Base-by-base conservation (phyloP, 768 basidiomycete genomes). In the Lentinus tigrinus region DNA sequence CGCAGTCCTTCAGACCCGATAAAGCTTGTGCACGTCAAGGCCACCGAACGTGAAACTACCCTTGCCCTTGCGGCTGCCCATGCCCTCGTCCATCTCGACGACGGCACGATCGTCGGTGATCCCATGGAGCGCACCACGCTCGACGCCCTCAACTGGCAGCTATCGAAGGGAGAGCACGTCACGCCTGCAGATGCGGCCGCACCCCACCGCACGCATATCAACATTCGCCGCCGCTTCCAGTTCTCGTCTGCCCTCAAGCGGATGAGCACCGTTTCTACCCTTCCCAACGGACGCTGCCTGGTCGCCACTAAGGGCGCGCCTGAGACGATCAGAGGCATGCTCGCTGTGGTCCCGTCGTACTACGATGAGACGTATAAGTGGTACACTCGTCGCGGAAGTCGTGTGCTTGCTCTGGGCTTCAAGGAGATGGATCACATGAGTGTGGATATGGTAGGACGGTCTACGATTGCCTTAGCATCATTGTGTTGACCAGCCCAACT, bases 111-210 rank as follows among this genome's bases (percentile, higher is more conserved):
- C 37, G 95, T 98, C 42, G 97, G 97, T 3, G 97, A 99, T 70
- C 97, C 97, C 0, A 99, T 99, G 97, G 97, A 99, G 74, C 95
- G 95, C 76, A 95, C 92, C 0, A 96, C 97, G 0, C 77, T 98
- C 7, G 91, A 92, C 60, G 88, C 93, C 2, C 79, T 99, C 27
- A 87, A 92, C 47, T 98, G 97, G 96, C 85, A 85, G 57, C 71
- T 98, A 39, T 75, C 72, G 10, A 84, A 85, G 74, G 90, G 89
- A 31, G 92, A 96, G 65, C 71, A 78, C n/a, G 76, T 96, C 60
- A 73, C 84, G 1, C 87, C 93, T 0, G 74, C 78, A 34, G 69
- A 76, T 2, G 65, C 70, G 47, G 74, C 75, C 11, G 81, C 85
- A 0, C 75, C 83, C 1, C 84, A 87, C 66, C 78, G 81, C 48